phyloP scores from a whole-genome alignment of 148 eudicot genomes.

The Rhododendron williamsianum region DNA sequence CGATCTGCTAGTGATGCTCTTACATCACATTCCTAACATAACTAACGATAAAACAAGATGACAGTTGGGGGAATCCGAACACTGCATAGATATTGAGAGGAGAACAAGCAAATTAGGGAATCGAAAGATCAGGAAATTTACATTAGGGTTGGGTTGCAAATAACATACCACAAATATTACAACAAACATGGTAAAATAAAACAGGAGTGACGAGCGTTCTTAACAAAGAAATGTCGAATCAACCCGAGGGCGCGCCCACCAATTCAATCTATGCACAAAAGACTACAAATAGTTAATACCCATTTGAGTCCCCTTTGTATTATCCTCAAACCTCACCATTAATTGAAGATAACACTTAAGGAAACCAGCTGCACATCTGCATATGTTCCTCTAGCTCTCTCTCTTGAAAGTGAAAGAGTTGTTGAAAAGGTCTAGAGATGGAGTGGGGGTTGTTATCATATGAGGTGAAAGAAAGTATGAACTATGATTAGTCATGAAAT shows the following conservation, averaged over 20 bases:
- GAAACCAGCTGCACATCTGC: background rate
- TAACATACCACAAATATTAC: background rate
- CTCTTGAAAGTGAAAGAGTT: constrained; percentile 29
- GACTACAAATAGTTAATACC: background rate
- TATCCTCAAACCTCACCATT: background rate
- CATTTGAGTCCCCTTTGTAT: background rate
- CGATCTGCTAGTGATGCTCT: background rate
- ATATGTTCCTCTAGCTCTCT: background rate
- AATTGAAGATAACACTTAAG: background rate
- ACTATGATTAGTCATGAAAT: constrained; percentile 40
- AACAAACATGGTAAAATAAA: background rate
- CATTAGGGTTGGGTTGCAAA: background rate
- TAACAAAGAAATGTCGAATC: background rate
- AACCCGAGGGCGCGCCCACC: background rate
- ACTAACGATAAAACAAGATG: no score
- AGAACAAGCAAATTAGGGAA: background rate
- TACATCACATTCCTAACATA: background rate
- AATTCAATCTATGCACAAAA: background rate
- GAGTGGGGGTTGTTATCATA: constrained; percentile 47
- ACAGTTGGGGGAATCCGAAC: background rate
- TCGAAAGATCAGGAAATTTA: background rate
- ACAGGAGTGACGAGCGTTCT: background rate
- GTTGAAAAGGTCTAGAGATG: constrained; percentile 60
- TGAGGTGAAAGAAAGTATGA: constrained; percentile 57
- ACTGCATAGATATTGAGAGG: background rate